These are phyloP conservation scores for Papiliotrema laurentii DNA, from an alignment of 1,284 basidiomycete species.

Conservation along the genomic window DNA sequence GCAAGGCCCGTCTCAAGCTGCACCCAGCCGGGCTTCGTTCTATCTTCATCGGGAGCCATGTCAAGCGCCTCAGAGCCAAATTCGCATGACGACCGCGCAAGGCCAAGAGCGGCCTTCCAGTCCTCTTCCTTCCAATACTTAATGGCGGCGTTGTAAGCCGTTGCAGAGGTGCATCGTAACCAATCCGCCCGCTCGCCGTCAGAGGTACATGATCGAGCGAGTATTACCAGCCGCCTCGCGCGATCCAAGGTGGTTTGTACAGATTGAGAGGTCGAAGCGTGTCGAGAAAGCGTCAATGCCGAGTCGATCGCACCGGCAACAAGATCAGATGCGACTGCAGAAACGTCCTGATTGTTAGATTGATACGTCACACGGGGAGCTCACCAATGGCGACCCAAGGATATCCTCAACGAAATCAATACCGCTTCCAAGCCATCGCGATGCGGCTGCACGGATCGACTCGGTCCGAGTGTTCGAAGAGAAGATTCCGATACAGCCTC, in stretches of 20 bases:
- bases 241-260: conserved; percentile 5
- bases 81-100: conserved; percentile 27
- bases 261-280: conserved; percentile 4
- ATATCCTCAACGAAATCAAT: conserved; percentile 7
- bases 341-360: not conserved
- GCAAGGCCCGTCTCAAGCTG: conserved; percentile 9
- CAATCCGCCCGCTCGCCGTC: conserved; percentile 7
- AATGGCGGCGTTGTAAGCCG: conserved; percentile 46
- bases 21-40: not conserved
- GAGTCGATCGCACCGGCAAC: conserved; percentile 25
- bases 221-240: not conserved
- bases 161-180: conserved; percentile 32
- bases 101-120: conserved; percentile 26
- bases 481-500: conserved; percentile 16
- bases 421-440: conserved; percentile 12
- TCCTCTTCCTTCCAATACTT: conserved; percentile 39
- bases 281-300: conserved; percentile 18
- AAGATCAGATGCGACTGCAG: conserved; percentile 10
- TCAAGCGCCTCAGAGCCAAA: conserved; percentile 14
- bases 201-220: conserved; percentile 3
- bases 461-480: not conserved
- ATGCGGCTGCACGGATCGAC: not conserved
- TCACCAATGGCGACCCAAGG: conserved; percentile 7
- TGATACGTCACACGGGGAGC: not conserved
- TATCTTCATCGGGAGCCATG: not conserved